These are phyloP conservation scores for Coelastrella sp. DNA, from an alignment of 139 green algal genomes.

Conservation along the genomic window DNA sequence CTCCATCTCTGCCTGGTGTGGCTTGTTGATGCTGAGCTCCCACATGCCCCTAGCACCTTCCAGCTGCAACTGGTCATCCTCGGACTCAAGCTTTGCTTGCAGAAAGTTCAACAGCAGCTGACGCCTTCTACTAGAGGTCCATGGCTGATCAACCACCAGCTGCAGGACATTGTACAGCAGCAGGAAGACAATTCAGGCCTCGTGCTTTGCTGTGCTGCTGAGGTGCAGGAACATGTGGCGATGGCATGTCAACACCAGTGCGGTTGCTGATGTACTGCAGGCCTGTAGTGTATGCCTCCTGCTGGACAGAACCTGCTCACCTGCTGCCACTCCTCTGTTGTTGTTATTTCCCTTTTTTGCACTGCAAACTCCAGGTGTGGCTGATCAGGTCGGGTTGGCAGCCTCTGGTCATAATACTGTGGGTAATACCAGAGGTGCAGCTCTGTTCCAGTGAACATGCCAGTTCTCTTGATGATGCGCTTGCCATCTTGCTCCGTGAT, in stretches of 20 bases:
- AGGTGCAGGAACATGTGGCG: background rate
- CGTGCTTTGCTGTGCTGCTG: slow-evolving; percentile 40
- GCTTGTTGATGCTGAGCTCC: slow-evolving; percentile 80
- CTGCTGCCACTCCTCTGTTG: slow-evolving; percentile 74
- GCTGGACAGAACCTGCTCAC: slow-evolving; percentile 15
- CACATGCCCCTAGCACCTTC: slow-evolving; percentile 77
- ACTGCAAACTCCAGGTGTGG: slow-evolving; percentile 70
- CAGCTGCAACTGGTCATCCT: slow-evolving; percentile 55
- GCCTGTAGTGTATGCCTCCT: no score
- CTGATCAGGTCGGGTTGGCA: slow-evolving; percentile 62
- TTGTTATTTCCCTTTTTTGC: slow-evolving; percentile 57
- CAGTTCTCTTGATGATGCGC: slow-evolving; percentile 72
- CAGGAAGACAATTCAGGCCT: no score
- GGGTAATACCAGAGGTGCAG: slow-evolving; percentile 60
- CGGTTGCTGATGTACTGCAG: no score
- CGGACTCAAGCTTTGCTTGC: slow-evolving; percentile 65
- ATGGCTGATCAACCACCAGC: slow-evolving; percentile 73
- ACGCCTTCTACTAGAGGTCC: slow-evolving; percentile 62
- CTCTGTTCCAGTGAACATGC: slow-evolving; percentile 73
- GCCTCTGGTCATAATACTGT: slow-evolving; percentile 59
- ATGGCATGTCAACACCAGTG: no score
- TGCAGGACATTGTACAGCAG: slow-evolving; percentile 34
- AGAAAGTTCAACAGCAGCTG: slow-evolving; percentile 57
- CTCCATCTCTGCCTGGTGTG: slow-evolving; percentile 72
- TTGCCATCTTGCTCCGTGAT: slow-evolving; percentile 71